A percentile compares a stretch with the other conserved stretches of the same genome.
phyloP scores from a whole-genome alignment of 306 rosid species.

The Cicer pinnatifidum region DNA sequence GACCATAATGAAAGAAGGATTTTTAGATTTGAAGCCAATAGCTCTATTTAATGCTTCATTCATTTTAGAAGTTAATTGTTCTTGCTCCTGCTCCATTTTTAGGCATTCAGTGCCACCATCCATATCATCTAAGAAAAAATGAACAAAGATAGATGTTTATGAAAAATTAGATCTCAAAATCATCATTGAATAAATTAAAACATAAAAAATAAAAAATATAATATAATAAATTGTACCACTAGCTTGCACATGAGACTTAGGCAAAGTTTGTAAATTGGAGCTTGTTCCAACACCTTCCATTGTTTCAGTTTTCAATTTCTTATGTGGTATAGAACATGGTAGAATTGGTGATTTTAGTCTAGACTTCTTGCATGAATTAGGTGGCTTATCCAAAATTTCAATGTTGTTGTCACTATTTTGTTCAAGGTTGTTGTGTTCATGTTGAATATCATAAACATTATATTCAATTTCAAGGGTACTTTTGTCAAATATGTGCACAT shows the following conservation, averaged over 20 bases:
- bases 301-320: slow-evolving; percentile 2
- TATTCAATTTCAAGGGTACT: slow-evolving; percentile 13
- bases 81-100: background rate
- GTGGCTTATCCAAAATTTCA: background rate
- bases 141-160: background rate
- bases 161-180: background rate
- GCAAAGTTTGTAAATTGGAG: slow-evolving; percentile 2
- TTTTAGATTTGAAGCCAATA: background rate
- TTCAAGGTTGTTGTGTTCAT: background rate
- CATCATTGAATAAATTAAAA: background rate
- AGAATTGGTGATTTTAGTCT: background rate
- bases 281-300: slow-evolving; percentile 4
- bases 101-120: background rate
- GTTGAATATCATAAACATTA: background rate
- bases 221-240: background rate
- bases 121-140: background rate
- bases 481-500: background rate
- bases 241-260: background rate
- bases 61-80: background rate
- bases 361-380: background rate
- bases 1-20: slow-evolving; percentile 10
- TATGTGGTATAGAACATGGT: background rate
- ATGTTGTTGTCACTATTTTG: background rate
- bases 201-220: background rate
- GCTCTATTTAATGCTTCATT: background rate